Evolutionary conservation across 1,284 basidiomycete genomes (phyloP), one percentile per base, ranked within the genome.

Genomic region (Mycena citricolor): DNA sequence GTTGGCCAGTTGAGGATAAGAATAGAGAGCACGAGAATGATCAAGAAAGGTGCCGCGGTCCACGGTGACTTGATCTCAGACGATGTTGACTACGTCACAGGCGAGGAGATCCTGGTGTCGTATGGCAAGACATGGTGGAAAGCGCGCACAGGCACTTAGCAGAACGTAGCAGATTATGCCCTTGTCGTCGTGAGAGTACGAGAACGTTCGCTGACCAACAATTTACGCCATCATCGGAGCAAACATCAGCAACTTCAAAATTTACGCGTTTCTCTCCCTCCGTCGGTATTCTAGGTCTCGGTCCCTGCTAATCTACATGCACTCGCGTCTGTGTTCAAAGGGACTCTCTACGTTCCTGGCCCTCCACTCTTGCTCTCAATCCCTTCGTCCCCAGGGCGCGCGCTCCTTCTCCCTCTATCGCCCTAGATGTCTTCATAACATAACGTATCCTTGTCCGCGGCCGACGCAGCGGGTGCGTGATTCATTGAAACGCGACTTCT

Each of bases 51-150:
- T n/a, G n/a, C n/a, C n/a, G n/a, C n/a, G n/a, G n/a, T n/a, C n/a
- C n/a, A n/a, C n/a, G n/a, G n/a, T n/a, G n/a, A n/a, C n/a, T n/a
- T n/a, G n/a, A n/a, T n/a, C n/a, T n/a, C n/a, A n/a, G n/a, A n/a
- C n/a, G n/a, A n/a, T n/a, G n/a, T n/a, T n/a, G n/a, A n/a, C n/a
- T n/a, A n/a, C n/a, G n/a, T n/a, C n/a, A n/a, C n/a, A n/a, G 89
- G 90, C 2, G 81, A 91, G 12, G 94, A 97, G 65, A 77, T 97
- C 31, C 62, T 94, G 23, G 86, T 95, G 24, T 90, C 85, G 17
- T 97, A 97, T 60, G 93, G 93, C n/a, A 94, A 94, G 59, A 75
- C 78, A n/a, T 95, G 87, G 81, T 94, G 92, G 92, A 67, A 64
- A 19, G 74, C 73, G 35, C 71, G 79, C 44, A 42, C 53, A n/a